Base-by-base conservation (phyloP, 1,284 basidiomycete species). In the Cutaneotrichosporon spelunceum region DNA sequence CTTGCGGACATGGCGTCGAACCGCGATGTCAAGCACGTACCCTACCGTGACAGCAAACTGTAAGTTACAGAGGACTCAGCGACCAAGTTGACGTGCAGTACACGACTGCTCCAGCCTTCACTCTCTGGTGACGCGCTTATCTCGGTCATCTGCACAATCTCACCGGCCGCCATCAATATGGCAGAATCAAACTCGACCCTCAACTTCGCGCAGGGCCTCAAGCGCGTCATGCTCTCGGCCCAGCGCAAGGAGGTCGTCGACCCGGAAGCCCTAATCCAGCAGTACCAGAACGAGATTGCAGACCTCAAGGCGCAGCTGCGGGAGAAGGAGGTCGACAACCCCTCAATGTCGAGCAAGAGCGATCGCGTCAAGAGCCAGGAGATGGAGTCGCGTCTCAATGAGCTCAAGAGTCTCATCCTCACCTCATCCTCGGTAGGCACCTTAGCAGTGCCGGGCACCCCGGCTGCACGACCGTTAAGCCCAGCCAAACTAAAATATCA, bases 91-190 rank as follows among this genome's bases (percentile, higher is more conserved):
- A 57, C 60, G 9, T 4, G 19, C 59, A 79, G 78, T 6, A 99
- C 95, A 4, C 87, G 94, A 34, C 87, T 99, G 78, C 84, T 99
- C 7, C 94, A 98, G 76, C 94, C 94, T 2, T 96, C 92, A 1
- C 83, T 99, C 0, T 89, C 90, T 0, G 96, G 95, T 1, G 92
- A 97, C 73, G 95, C 96, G 19, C 86, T 92, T 21, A 94, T 99
- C 56, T 93, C 91, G 39, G 95, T 99, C 29, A 90, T 98, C 62
- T 97, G 93, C 74, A 98, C 95, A 0, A 86, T 98, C 73, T 95
- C 94, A 71, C 91, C 93, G 0, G 89, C 91, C 1, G 63, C 68
- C 71, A 42, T 72, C 57, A 80, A 90, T n/a, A 81, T 93, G 7
- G 82, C 86, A 3, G 93, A 95, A 80, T 88, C 86, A 3, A 87